Conservation (phyloP, 2,329 filamentous ascomycete genomes). For the Colletotrichum scovillei region DNA sequence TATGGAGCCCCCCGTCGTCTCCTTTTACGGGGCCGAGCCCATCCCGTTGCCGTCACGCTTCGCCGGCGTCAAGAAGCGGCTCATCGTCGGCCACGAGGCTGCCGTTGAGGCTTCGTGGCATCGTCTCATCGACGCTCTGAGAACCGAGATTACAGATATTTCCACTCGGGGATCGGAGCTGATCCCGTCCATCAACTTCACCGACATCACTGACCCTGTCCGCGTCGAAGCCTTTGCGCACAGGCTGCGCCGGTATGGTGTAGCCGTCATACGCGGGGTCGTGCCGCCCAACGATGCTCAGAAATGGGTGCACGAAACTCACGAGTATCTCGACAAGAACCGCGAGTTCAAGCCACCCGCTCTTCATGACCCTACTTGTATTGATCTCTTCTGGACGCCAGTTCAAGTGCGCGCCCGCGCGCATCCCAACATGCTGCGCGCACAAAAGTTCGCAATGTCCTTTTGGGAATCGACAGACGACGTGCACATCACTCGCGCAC, state of each 20-base stretch:
- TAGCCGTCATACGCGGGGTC: conserved; percentile 47
- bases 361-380: conserved; percentile 73
- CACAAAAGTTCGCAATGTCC: conserved; percentile 60
- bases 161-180: conserved; percentile 46
- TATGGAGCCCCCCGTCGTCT: conserved; percentile 56
- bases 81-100: conserved; percentile 51
- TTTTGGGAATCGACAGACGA: conserved; percentile 64
- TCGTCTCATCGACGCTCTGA: conserved; percentile 50
- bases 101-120: conserved; percentile 52
- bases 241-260: conserved; percentile 44
- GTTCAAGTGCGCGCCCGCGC: conserved; percentile 53
- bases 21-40: conserved; percentile 66
- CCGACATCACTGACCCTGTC: conserved; percentile 46
- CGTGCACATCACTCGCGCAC: conserved; percentile 55
- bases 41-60: conserved; percentile 53
- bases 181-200: conserved; percentile 55
- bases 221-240: conserved; percentile 41
- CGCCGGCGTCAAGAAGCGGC: conserved; percentile 51
- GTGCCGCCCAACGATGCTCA: conserved; percentile 42
- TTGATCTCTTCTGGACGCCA: conserved; percentile 72
- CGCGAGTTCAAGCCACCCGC: conserved; percentile 58
- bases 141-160: conserved; percentile 51
- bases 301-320: conserved; percentile 63
- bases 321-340: conserved; percentile 65
- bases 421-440: conserved; percentile 51